Conservation (phyloP, 495 filamentous ascomycete species). For the Echria macrotheca region DNA sequence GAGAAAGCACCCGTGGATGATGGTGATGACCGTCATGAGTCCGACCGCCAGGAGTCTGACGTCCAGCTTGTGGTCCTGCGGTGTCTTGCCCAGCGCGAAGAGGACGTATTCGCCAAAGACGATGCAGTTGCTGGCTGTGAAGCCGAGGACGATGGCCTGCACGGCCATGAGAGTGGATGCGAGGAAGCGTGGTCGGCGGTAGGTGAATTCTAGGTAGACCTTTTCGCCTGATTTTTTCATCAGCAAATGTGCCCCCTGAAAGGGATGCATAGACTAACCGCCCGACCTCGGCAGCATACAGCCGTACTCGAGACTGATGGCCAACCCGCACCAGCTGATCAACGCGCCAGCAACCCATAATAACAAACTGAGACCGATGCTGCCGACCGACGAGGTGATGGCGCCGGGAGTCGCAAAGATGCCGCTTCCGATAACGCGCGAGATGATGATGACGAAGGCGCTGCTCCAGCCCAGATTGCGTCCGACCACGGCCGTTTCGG, state of each 20-base stretch:
- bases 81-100: slow-evolving; percentile 46
- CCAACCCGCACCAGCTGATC: slow-evolving; percentile 54
- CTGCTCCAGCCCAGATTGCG: slow-evolving; percentile 62
- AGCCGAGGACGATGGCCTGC: slow-evolving; percentile 63
- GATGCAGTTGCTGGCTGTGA: slow-evolving; percentile 65
- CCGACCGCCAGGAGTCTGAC: slow-evolving; percentile 57
- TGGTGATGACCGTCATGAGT: slow-evolving; percentile 54
- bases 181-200: slow-evolving; percentile 62
- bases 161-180: slow-evolving; percentile 63
- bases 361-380: slow-evolving; percentile 57
- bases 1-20: slow-evolving; percentile 57
- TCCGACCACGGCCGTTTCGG: slow-evolving; percentile 57
- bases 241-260: not conserved
- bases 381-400: slow-evolving; percentile 62
- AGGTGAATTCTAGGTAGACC: slow-evolving; percentile 74
- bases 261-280: not conserved
- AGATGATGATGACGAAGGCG: slow-evolving; percentile 71
- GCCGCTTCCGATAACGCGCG: slow-evolving; percentile 67
- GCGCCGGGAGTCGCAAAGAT: slow-evolving; percentile 71
- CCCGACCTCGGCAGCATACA: slow-evolving; percentile 57
- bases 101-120: slow-evolving; percentile 67
- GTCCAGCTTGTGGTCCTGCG: slow-evolving; percentile 39
- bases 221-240: slow-evolving; percentile 35
- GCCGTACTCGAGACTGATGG: slow-evolving; percentile 62
- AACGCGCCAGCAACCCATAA: slow-evolving; percentile 61